Evolutionary conservation across 2,329 filamentous ascomycete species (phyloP).

Genomic region (Fusarium xylarioides): DNA sequence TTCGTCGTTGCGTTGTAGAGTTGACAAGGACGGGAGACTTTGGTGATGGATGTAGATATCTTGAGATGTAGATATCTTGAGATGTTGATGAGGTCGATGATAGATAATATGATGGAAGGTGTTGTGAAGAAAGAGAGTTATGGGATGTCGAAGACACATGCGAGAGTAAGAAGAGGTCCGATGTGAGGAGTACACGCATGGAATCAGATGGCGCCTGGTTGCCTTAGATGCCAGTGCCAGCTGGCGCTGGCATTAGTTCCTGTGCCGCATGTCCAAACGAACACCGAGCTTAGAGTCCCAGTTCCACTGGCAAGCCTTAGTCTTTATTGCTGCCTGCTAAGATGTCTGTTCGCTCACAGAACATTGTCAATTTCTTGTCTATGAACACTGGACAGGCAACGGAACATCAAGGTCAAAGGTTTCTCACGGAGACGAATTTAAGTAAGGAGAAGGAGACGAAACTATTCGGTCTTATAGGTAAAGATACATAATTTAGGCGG

Average conservation of each 20-base stretch:
- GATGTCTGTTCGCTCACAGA: not conserved
- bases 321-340: not conserved
- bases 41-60: too few species aligned
- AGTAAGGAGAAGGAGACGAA: too few species aligned
- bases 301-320: not conserved
- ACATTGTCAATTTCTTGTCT: too few species aligned
- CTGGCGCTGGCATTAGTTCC: too few species aligned
- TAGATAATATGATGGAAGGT: accelerated
- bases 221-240: not conserved
- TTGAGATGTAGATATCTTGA: too few species aligned
- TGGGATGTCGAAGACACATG: not conserved
- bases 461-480: too few species aligned
- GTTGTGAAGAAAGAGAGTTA: not conserved
- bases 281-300: accelerated
- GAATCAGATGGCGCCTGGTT: accelerated
- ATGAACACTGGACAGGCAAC: too few species aligned
- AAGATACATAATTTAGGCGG: too few species aligned
- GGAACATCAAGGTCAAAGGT: not conserved
- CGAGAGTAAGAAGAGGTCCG: accelerated
- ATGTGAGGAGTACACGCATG: not conserved
- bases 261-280: not conserved
- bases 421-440: too few species aligned
- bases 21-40: accelerated
- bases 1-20: accelerated
- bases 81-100: not conserved